Evolutionary conservation across 2,329 filamentous ascomycete species (phyloP).

Genomic region (Xylogone sp.): DNA sequence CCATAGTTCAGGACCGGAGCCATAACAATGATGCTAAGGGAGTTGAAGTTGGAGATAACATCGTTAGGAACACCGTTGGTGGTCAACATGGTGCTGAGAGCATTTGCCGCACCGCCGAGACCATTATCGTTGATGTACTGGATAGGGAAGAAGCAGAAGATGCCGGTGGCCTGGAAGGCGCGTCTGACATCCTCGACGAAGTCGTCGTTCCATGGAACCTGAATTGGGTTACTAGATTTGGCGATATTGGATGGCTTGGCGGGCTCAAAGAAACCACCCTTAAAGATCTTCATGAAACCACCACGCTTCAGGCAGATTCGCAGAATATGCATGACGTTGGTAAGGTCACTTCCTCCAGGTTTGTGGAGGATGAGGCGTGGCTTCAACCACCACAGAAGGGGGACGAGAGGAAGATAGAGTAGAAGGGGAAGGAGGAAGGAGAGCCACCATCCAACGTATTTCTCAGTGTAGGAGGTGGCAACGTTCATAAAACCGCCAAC

Average conservation of each 20-base stretch:
- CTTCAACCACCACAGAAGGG: conserved; percentile 38
- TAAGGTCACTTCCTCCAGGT: conserved; percentile 41
- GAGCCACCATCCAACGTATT: conserved; percentile 47
- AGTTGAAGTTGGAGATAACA: conserved; percentile 71
- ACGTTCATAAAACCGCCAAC: conserved; percentile 52
- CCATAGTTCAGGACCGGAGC: conserved; percentile 66
- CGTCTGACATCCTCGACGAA: conserved; percentile 77
- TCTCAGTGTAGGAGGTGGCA: conserved; percentile 37
- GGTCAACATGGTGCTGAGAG: conserved; percentile 58
- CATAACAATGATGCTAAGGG: conserved; percentile 70
- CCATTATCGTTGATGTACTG: conserved; percentile 35
- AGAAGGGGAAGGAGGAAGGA: conserved; percentile 44
- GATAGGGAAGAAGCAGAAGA: conserved; percentile 55
- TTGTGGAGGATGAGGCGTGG: conserved; percentile 39
- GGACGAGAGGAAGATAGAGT: conserved; percentile 59
- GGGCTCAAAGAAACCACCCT: conserved; percentile 61
- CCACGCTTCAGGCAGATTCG: conserved; percentile 36
- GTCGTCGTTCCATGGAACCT: conserved; percentile 78
- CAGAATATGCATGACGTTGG: conserved; percentile 39
- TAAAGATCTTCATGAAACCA: conserved; percentile 59
- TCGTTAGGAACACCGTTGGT: conserved; percentile 74
- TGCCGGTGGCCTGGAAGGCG: conserved; percentile 64
- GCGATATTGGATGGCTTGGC: conserved; percentile 63
- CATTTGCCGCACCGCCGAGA: conserved; percentile 44
- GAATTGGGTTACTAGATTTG: conserved; percentile 50